These are phyloP conservation scores for Lactifluus echinatus DNA, from an alignment of 768 basidiomycete genomes.

Conservation along the genomic window DNA sequence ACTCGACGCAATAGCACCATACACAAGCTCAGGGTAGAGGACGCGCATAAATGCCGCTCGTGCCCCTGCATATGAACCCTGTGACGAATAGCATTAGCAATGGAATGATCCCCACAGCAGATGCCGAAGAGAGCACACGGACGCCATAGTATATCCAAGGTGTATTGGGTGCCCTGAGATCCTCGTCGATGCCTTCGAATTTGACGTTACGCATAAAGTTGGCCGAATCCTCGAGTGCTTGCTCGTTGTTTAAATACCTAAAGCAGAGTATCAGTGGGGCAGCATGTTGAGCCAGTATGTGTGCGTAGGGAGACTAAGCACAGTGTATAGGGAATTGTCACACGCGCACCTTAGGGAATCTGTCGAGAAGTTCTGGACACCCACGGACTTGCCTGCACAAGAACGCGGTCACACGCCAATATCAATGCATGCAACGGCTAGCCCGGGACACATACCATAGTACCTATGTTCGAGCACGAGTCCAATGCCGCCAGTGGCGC, in stretches of 20 bases:
- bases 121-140: slow-evolving; percentile 21
- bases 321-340: too few relatives aligned
- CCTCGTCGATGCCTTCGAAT: slow-evolving; percentile 60
- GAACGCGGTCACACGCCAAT: slow-evolving; percentile 1
- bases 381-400: slow-evolving; percentile 44
- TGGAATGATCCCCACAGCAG: neutral
- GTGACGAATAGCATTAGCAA: neutral
- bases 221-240: slow-evolving; percentile 85
- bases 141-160: slow-evolving; percentile 96
- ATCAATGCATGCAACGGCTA: slow-evolving; percentile 19
- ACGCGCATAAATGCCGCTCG: slow-evolving; percentile 88
- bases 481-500: slow-evolving; percentile 79
- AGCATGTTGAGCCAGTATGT: neutral
- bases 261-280: neutral
- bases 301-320: neutral
- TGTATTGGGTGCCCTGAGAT: slow-evolving; percentile 60
- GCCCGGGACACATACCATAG: slow-evolving; percentile 49
- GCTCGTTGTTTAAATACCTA: slow-evolving; percentile 85
- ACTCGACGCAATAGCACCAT: slow-evolving; percentile 83
- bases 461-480: slow-evolving; percentile 91
- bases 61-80: slow-evolving; percentile 91
- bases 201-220: slow-evolving; percentile 81
- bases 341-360: slow-evolving; percentile 59
- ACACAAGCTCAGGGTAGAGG: slow-evolving; percentile 81
- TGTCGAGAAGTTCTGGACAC: slow-evolving; percentile 70